Evolutionary conservation across 2,329 filamentous ascomycete species (phyloP), one percentile per base, ranked within the genome.

Genomic region (Domatiomyces globalis): DNA sequence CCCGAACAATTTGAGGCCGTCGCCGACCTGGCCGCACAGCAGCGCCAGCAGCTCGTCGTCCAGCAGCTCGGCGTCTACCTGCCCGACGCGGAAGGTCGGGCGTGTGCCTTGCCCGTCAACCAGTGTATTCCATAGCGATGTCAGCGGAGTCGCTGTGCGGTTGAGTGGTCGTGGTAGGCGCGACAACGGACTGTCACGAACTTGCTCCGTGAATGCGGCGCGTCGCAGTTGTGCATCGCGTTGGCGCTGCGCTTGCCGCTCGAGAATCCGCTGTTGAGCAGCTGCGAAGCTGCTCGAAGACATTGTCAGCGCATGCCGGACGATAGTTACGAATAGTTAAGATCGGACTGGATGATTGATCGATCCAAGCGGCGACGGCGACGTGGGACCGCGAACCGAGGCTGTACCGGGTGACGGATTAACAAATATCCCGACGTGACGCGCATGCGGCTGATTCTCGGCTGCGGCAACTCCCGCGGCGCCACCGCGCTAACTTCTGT

Each of bases 1-100:
- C 65, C 84, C 83, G 59, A 89, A 84, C 66, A 95, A 92, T 65
- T 89, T 94, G 53, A 96, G 71, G 10, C 82, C 92, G 58, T 95
- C 87, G 58, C 81, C 84, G 29, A 92, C 87, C 68, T 98, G 90
- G 5, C 78, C 80, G 64, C 85, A 88, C 53, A 98, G 73, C 58
- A 96, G 75, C n/a, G 80, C 79, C 20, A 96, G 74, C 45, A 98
- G 75, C 70, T 96, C 92, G 64, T 95, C 87, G 67, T 98, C 92
- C 17, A 98, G 76, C 48, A 98, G 74, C 67, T 96, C 92, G 39
- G 92, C 88, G 67, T 98, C 92, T 44, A 96, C 87, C 69, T 98
- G 92, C 25, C 90, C 88, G 25, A 98, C 92, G 50, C 92, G 83
- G 66, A 95, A 95, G 9, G 86, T 83, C 4, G 92, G 90, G 15